Evolutionary conservation across 306 rosid species (phyloP).

Genomic region (Vachellia collinsii): DNA sequence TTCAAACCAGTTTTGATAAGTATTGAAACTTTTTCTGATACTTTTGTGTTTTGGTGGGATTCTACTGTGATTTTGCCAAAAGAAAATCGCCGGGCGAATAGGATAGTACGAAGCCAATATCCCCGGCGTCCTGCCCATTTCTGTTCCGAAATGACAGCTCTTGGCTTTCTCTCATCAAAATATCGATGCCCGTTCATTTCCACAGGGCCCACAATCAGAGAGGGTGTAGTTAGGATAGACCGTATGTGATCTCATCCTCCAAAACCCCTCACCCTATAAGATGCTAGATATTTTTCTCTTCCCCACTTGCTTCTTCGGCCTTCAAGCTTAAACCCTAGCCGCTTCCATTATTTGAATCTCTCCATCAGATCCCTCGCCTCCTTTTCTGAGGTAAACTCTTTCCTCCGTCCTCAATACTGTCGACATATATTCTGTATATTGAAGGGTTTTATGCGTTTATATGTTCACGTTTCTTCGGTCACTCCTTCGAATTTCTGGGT

Average conservation of each 20-base stretch:
- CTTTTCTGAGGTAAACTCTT: slow-evolving; percentile 41
- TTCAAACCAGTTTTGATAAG: too few species aligned
- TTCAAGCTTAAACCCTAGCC: slow-evolving; percentile 71
- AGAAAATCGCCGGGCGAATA: too few species aligned
- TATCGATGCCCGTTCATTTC: not conserved
- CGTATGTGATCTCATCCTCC: slow-evolving; percentile 18
- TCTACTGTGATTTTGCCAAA: too few species aligned
- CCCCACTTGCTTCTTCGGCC: not conserved
- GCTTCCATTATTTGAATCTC: slow-evolving; percentile 8
- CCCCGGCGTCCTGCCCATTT: too few species aligned
- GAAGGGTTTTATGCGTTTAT: not conserved
- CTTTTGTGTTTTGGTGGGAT: too few species aligned
- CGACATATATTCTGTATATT: too few species aligned
- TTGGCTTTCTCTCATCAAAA: too few species aligned
- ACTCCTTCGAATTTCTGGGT: not conserved
- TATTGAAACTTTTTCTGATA: too few species aligned
- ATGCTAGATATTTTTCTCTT: not conserved
- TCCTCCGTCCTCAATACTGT: not conserved
- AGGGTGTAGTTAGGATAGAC: not conserved
- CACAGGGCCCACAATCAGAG: not conserved
- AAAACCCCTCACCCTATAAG: slow-evolving; percentile 18
- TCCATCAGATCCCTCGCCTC: not conserved
- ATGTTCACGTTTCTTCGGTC: too few species aligned
- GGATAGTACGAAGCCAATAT: too few species aligned
- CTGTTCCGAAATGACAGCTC: too few species aligned